Percentiles rank a stretch among this genome's conserved stretches.
phyloP scores from a whole-genome alignment of 306 rosid genomes.

The Vicia sativa region DNA sequence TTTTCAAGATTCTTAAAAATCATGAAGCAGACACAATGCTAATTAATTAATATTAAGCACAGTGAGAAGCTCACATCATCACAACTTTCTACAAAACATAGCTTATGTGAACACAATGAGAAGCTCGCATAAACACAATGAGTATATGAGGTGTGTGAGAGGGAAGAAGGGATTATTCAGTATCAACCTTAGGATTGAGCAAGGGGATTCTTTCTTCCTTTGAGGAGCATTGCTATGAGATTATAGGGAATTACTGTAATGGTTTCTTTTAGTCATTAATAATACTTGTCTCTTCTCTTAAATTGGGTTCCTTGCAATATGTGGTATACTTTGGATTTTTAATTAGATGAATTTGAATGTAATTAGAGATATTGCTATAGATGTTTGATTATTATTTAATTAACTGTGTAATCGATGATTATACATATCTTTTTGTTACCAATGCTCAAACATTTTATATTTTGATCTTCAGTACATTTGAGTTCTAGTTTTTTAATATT shows the following conservation, averaged over 20 bases:
- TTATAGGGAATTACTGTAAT: too few relatives aligned
- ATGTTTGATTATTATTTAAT: constrained; percentile 1
- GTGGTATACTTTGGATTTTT: constrained; percentile 2
- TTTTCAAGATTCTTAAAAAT: neutral
- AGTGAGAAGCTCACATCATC: neutral
- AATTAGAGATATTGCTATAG: neutral
- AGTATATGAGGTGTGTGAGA: too few relatives aligned
- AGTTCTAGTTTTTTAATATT: constrained; percentile 22
- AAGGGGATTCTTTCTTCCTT: too few relatives aligned
- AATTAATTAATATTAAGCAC: neutral
- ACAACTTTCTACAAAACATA: constrained; percentile 11
- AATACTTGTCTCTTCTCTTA: too few relatives aligned
- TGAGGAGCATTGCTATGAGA: too few relatives aligned
- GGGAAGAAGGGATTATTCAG: too few relatives aligned
- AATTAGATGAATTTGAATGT: neutral
- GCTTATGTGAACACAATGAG: neutral
- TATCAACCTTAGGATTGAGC: too few relatives aligned
- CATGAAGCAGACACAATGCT: neutral
- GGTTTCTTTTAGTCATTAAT: too few relatives aligned
- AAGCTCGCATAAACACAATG: too few relatives aligned
- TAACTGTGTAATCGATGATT: constrained; percentile 20
- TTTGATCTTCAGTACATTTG: constrained; percentile 5
- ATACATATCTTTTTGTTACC: constrained; percentile 12
- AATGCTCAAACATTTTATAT: constrained; percentile 5
- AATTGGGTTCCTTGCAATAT: neutral